phyloP scores from a whole-genome alignment of 176 grass and related monocot species.

The Tillandsia fasciculata region DNA sequence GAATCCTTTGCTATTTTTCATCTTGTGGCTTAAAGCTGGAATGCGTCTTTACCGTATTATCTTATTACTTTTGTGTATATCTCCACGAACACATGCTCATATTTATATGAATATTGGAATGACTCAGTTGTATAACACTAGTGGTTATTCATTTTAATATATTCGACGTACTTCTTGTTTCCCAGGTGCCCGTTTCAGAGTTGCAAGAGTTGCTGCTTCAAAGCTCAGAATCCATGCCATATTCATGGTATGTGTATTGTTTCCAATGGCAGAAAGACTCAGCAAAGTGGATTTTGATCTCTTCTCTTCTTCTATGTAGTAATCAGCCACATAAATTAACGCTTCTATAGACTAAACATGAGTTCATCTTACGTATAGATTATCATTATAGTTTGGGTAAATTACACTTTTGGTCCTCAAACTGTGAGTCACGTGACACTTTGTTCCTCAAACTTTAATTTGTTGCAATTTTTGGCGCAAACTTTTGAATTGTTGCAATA shows the following conservation, averaged over 20 bases:
- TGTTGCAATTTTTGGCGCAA: not conserved
- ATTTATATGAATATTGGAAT: not conserved
- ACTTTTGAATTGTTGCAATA: not conserved
- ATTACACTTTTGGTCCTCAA: no score
- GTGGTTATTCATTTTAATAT: not conserved
- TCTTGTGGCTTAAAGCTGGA: no score
- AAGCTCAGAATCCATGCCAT: slow-evolving; percentile 95
- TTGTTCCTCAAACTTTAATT: not conserved
- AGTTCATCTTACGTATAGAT: not conserved
- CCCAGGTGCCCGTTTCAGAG: slow-evolving; percentile 89
- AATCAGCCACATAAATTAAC: not conserved
- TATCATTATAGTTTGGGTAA: not conserved
- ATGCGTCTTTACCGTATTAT: no score
- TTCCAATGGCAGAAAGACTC: not conserved
- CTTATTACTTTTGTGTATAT: no score
- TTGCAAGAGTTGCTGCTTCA: slow-evolving; percentile 96
- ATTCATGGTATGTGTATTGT: slow-evolving; percentile 70
- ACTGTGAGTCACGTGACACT: not conserved
- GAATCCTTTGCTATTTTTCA: no score
- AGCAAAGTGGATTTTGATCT: not conserved
- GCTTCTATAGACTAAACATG: not conserved
- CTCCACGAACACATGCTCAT: not conserved
- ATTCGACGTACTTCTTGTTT: slow-evolving; percentile 4
- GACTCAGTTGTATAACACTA: not conserved
- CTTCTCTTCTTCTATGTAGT: not conserved